A percentile compares a stretch with the other conserved stretches of the same genome.
These are phyloP conservation scores for Xylariaceae sp. DNA, from an alignment of 2,329 filamentous ascomycete species.

Conservation along the genomic window DNA sequence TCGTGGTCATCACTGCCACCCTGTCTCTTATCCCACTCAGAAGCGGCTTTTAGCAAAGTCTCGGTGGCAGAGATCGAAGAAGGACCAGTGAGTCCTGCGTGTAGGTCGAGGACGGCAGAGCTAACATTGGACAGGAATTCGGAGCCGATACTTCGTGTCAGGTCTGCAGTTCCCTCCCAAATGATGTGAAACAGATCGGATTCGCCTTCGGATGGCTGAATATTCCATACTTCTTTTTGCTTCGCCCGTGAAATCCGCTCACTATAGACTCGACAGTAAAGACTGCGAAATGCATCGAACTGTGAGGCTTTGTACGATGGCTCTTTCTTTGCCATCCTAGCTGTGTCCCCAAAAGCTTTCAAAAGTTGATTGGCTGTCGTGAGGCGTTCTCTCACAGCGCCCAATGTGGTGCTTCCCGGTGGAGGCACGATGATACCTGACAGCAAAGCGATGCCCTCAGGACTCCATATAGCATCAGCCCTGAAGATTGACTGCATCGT, in stretches of 20 bases:
- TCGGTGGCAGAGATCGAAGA: slow-evolving; percentile 8
- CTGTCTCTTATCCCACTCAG: slow-evolving; percentile 4
- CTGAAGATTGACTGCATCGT: slow-evolving; percentile 5
- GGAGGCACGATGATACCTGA: slow-evolving; percentile 7
- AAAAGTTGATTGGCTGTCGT: slow-evolving; percentile 7
- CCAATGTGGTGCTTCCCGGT: slow-evolving; percentile 2
- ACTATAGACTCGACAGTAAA: slow-evolving; percentile 6
- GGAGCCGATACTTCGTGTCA: slow-evolving; percentile 7
- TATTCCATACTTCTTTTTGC: slow-evolving; percentile 5
- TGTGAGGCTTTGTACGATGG: slow-evolving; percentile 2
- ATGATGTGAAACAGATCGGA: slow-evolving; percentile 10
- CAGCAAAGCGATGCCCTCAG: slow-evolving; percentile 10
- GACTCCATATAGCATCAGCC: slow-evolving; percentile 1
- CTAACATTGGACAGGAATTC: slow-evolving; percentile 4
- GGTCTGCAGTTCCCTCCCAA: slow-evolving; percentile 8
- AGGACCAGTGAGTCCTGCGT: slow-evolving; percentile 4
- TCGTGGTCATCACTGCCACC: slow-evolving; percentile 7
- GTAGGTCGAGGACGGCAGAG: background rate
- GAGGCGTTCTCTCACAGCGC: slow-evolving; percentile 2
- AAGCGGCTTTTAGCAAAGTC: slow-evolving; percentile 7
- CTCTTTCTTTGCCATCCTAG: slow-evolving; percentile 7
- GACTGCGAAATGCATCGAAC: background rate
- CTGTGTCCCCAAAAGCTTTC: slow-evolving; percentile 3
- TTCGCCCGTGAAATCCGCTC: slow-evolving; percentile 11
- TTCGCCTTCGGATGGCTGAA: slow-evolving; percentile 3